Evolutionary conservation across 176 grass and related monocot genomes (phyloP), one percentile per base, ranked within the genome.

Genomic region (Areca catechu): DNA sequence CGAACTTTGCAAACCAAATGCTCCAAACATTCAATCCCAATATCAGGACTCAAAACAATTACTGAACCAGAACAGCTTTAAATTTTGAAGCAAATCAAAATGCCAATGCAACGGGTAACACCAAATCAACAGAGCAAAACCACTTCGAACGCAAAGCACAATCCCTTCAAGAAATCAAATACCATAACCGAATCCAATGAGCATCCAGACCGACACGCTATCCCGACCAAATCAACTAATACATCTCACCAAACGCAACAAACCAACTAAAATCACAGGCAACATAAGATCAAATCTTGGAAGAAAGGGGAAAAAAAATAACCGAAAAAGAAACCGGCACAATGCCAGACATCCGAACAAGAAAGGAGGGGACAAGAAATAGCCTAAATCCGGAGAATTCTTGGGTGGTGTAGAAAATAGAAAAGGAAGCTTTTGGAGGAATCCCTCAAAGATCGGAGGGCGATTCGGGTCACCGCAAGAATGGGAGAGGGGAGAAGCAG

Each of bases 391-490:
- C 5, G 62, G 18, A 20, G 16, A 63, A 43, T 24, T 34, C 25
- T 50, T 65, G 57, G 15, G 5, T 9, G 30, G 60, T 75, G 48
- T n/a, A 48, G n/a, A 19, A 19, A 30, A 7, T 10, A 52, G 48
- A 43, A 55, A 34, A 30, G n/a, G 37, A 51, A 60, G 16, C 22
- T 48, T 55, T 65, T 50, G 9, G 48, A 20, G 30, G 49, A 75
- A 47, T 48, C 23, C 48, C 64, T 54, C 22, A 27, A 69, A 49
- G 16, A 77, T 69, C 56, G 74, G 74, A 61, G 58, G 15, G 14
- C 16, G 22, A 60, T 19, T 5, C 57, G 57, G 53, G 14, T 68
- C 61, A 77, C 65, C 55, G 23, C 27, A 60, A 77, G 65, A 75
- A 66, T 37, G 53, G 30, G 23, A 25, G 28, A 29, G 15, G 24